Evolutionary conservation across 805 yeast genomes (phyloP), one percentile per base, ranked within the genome.

Genomic region (Starmerella geochares): DNA sequence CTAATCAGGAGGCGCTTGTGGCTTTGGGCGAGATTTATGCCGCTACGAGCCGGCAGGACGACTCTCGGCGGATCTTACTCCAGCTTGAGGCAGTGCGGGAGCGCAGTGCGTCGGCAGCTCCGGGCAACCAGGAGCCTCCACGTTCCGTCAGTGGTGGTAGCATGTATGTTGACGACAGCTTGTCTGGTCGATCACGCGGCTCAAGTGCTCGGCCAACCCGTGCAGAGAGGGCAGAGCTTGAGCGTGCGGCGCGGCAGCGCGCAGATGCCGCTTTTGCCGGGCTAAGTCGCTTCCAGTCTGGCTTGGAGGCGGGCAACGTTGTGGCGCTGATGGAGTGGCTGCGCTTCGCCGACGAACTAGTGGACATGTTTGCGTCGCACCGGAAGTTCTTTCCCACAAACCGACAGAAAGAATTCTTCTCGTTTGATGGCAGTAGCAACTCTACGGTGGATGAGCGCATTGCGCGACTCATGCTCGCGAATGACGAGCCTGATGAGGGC

Each of bases 11-110:
- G 53, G 76, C 81, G 10, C 79, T 83, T 58, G 72, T 88, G 25
- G 81, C 84, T 0, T 69, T 92, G 23, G 94, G 92, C 0, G 97
- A 92, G 66, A 78, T 86, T 1, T 76, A 80, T 52, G 85, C 81
- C 25, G 61, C 65, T 1, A 61, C 62, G 2, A 63, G 62, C 25
- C 58, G 65, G 7, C 54, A 54, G 5, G 60, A 54, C 3, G 63
- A 59, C 14, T 69, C 70, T 6, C 59, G 60, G 27, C 16, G 13
- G 14, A 49, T 51, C 16, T 39, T 55, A 14, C 24, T n/a, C 7
- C 46, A 20, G 20, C 48, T 55, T 11, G 51, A 51, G 25, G 47
- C 35, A 10, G 46, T 54, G 25, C 40, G 59, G 7, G 33, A 21
- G 14, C 21, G 19, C 7, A 20, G 17, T 3, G 11, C 23, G 9